These are phyloP conservation scores for Brassica carinata DNA, from an alignment of 345 rosid species.

Conservation along the genomic window DNA sequence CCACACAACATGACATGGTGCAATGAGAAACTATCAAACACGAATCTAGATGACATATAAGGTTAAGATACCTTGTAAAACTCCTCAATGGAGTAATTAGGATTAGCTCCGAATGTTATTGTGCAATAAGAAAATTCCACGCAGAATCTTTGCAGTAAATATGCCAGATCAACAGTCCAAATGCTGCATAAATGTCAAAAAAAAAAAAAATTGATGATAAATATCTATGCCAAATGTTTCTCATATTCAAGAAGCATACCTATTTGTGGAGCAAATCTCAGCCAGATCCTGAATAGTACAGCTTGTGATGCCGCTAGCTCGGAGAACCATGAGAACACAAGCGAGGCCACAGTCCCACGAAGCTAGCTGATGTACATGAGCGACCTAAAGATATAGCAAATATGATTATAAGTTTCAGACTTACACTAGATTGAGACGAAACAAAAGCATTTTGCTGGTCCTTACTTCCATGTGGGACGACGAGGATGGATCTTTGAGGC, in stretches of 20 bases:
- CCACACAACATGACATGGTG: neutral
- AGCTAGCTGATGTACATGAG: conserved; percentile 73
- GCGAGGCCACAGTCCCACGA: conserved; percentile 99
- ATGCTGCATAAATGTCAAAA: conserved; percentile 57
- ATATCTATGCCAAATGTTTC: neutral
- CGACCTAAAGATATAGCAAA: conserved; percentile 55
- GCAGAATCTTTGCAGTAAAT: conserved; percentile 69
- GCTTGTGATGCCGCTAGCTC: conserved; percentile 59
- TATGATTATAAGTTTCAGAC: neutral
- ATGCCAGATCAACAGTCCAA: conserved; percentile 94
- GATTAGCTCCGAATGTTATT: conserved; percentile 88
- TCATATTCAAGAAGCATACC: conserved; percentile 45
- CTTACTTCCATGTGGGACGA: conserved; percentile 58
- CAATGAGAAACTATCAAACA: conserved; percentile 21
- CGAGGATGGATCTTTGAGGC: conserved; percentile 41
- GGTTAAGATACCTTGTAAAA: conserved; percentile 72
- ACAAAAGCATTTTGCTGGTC: neutral
- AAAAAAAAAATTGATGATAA: conserved; percentile 19
- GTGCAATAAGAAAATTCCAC: conserved; percentile 85
- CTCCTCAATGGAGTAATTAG: conserved; percentile 74
- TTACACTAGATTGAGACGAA: neutral
- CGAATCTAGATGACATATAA: neutral
- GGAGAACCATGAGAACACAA: conserved; percentile 84
- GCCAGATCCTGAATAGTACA: conserved; percentile 65
- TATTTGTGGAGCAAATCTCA: conserved; percentile 70